Conservation (phyloP, 148 eudicot genomes). For the Cornus controversa region DNA sequence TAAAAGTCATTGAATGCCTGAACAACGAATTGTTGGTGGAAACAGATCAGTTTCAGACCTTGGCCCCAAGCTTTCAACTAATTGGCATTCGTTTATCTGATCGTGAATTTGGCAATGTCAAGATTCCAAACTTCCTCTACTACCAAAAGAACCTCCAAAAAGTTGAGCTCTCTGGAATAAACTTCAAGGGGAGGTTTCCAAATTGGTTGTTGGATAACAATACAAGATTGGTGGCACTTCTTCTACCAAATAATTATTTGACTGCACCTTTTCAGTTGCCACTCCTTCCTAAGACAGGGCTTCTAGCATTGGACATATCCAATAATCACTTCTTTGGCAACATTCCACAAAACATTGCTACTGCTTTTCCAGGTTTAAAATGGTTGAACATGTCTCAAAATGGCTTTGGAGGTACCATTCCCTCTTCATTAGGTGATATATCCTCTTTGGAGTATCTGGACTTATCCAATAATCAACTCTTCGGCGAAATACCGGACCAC, state of each 20-base stretch:
- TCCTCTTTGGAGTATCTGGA: not conserved
- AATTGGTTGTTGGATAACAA: conserved; percentile 15
- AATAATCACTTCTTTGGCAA: not conserved
- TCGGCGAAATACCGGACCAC: conserved; percentile 1
- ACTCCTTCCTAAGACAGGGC: too few relatives aligned
- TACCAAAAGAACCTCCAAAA: conserved; percentile 7
- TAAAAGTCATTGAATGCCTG: too few relatives aligned
- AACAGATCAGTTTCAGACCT: too few relatives aligned
- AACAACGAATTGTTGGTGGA: too few relatives aligned
- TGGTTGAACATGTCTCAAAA: conserved; percentile 5
- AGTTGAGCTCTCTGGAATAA: conserved; percentile 3
- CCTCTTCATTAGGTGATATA: conserved; percentile 6
- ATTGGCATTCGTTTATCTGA: too few relatives aligned
- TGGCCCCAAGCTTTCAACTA: too few relatives aligned
- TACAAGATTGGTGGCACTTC: not conserved
- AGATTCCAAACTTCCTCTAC: not conserved
- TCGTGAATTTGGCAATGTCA: too few relatives aligned
- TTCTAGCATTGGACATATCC: not conserved
- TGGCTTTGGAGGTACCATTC: conserved; percentile 5
- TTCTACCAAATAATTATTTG: not conserved
- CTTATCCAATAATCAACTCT: conserved; percentile 10
- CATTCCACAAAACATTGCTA: not conserved
- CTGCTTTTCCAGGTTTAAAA: not conserved
- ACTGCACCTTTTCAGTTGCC: conserved; percentile 4
- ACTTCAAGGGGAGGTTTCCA: conserved; percentile 10